A percentile compares a stretch with the other conserved stretches of the same genome.
phyloP scores from a whole-genome alignment of 352 stramenopile genomes.

The Phytophthora chlamydospora region DNA sequence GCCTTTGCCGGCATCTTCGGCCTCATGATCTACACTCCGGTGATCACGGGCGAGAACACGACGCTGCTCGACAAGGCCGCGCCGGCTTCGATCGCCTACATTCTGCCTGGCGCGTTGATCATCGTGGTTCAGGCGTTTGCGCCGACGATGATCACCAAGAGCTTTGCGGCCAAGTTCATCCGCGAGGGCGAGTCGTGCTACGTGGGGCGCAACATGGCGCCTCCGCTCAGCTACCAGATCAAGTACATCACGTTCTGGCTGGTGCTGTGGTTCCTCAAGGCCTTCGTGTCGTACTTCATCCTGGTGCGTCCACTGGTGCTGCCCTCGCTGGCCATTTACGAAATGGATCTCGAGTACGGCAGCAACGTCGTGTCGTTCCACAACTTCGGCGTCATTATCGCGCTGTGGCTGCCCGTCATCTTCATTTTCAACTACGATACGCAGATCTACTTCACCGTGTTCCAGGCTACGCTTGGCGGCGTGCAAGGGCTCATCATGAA shows the following conservation, averaged over 20 bases:
- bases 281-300: slow-evolving; percentile 75
- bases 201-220: slow-evolving; percentile 72
- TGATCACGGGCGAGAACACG: slow-evolving; percentile 43
- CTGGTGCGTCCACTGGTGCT: slow-evolving; percentile 68
- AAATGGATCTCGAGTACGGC: slow-evolving; percentile 65
- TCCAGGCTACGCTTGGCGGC: slow-evolving; percentile 62
- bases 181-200: slow-evolving; percentile 72
- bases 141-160: slow-evolving; percentile 50
- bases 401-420: slow-evolving; percentile 68
- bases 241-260: slow-evolving; percentile 78
- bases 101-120: slow-evolving; percentile 48
- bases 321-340: slow-evolving; percentile 72
- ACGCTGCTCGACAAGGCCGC: slow-evolving; percentile 50
- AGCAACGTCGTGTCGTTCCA: slow-evolving; percentile 73
- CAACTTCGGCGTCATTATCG: slow-evolving; percentile 67
- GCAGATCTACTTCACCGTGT: slow-evolving; percentile 81
- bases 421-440: slow-evolving; percentile 86
- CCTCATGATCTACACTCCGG: slow-evolving; percentile 64
- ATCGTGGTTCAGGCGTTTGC: slow-evolving; percentile 55
- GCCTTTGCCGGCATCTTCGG: slow-evolving; percentile 62
- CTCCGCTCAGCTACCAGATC: slow-evolving; percentile 56
- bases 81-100: slow-evolving; percentile 38
- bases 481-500: slow-evolving; percentile 71
- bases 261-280: slow-evolving; percentile 63
- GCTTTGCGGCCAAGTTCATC: slow-evolving; percentile 74